phyloP scores from a whole-genome alignment of 2,329 filamentous ascomycete species.

The Pseudocercospora pini-densiflorae region DNA sequence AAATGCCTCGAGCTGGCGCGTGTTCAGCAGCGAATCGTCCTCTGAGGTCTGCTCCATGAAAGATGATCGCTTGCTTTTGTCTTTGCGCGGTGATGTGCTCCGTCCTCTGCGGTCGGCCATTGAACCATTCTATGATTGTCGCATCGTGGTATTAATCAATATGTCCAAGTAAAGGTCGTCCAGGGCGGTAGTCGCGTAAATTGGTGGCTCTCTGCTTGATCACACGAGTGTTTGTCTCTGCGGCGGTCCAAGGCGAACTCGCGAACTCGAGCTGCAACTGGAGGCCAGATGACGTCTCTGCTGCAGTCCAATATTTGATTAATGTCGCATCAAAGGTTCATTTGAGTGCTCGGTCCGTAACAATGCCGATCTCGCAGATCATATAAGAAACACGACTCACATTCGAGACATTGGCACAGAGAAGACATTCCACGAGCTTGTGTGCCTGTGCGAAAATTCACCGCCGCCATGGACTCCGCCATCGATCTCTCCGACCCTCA shows the following conservation, averaged over 20 bases:
- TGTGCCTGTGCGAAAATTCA: not conserved
- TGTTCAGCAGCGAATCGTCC: constrained; percentile 49
- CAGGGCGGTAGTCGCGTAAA: not conserved
- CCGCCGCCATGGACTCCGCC: constrained; percentile 78
- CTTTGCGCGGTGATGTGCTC: constrained; percentile 36
- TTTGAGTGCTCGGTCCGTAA: too few relatives aligned
- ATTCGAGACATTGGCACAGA: not conserved
- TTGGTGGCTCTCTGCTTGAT: not conserved
- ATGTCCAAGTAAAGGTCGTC: not conserved
- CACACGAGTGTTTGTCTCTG: too few relatives aligned
- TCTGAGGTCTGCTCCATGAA: constrained; percentile 24
- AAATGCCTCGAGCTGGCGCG: constrained; percentile 88
- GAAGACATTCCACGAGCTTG: not conserved
- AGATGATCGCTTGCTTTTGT: constrained; percentile 21
- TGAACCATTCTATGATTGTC: constrained; percentile 14
- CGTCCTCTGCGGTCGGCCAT: constrained; percentile 36
- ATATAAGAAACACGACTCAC: too few relatives aligned
- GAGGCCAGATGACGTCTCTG: not conserved
- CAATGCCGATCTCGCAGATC: too few relatives aligned
- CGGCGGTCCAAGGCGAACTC: too few relatives aligned
- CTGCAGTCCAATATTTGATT: not conserved
- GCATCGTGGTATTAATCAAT: constrained; percentile 17
- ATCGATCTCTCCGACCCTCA: constrained; percentile 85
- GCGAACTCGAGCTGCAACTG: not conserved
- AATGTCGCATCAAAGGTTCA: too few relatives aligned